Evolutionary conservation across 2,329 filamentous ascomycete species (phyloP).

Genomic region (Thermoascus crustaceus): DNA sequence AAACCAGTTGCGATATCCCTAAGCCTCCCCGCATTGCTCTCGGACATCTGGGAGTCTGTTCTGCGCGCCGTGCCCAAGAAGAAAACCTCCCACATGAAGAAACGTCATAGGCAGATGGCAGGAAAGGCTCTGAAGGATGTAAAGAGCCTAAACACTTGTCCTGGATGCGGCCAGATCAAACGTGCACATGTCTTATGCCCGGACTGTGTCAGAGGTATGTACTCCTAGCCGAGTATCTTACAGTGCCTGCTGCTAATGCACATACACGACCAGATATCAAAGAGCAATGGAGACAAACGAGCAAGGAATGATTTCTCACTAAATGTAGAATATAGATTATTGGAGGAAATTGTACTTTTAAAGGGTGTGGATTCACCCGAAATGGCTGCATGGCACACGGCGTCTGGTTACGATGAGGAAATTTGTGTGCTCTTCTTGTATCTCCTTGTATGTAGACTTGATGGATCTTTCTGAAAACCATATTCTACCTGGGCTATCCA

Average conservation of each 20-base stretch:
- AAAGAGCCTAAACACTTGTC: slow-evolving; percentile 77
- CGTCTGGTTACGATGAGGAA: slow-evolving; percentile 24
- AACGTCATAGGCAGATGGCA: slow-evolving; percentile 85
- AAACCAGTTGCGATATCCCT: slow-evolving; percentile 53
- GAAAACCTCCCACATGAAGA: slow-evolving; percentile 96
- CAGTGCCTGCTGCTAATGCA: not conserved
- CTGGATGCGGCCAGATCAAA: slow-evolving; percentile 80
- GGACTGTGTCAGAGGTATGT: slow-evolving; percentile 73
- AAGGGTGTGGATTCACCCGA: slow-evolving; percentile 17
- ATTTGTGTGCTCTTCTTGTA: slow-evolving; percentile 11
- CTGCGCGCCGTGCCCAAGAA: slow-evolving; percentile 94
- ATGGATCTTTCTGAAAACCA: slow-evolving; percentile 2
- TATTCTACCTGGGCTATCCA: no score
- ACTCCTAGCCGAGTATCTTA: not conserved
- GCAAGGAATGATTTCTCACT: slow-evolving; percentile 20
- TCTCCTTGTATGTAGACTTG: slow-evolving; percentile 6
- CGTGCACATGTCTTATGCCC: slow-evolving; percentile 82
- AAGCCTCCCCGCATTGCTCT: slow-evolving; percentile 60
- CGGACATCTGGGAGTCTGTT: slow-evolving; percentile 85
- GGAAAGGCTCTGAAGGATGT: slow-evolving; percentile 93
- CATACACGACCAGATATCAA: slow-evolving; percentile 34
- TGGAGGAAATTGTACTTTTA: slow-evolving; percentile 15
- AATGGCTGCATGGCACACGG: slow-evolving; percentile 28
- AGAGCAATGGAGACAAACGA: slow-evolving; percentile 35
- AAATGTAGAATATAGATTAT: slow-evolving; percentile 1